Conservation (phyloP, 2,329 filamentous ascomycete species). For the Neocatenulostroma microsporum region DNA sequence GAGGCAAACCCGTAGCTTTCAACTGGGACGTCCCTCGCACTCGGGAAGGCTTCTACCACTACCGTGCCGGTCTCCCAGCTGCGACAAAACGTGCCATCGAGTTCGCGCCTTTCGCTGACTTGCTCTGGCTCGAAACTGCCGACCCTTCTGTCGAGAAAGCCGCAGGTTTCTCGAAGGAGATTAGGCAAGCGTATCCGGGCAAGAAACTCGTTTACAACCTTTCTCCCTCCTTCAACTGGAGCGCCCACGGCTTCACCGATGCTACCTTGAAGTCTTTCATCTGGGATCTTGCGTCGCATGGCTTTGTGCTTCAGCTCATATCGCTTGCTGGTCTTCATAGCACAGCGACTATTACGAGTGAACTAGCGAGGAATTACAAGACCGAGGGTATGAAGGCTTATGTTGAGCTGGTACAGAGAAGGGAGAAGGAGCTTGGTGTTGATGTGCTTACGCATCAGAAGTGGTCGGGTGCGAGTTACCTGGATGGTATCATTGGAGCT, state of each 20-base stretch:
- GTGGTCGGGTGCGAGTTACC: conserved; percentile 66
- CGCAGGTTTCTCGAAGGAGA: conserved; percentile 64
- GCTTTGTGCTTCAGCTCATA: conserved; percentile 60
- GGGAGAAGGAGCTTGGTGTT: conserved; percentile 83
- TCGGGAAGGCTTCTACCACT: conserved; percentile 90
- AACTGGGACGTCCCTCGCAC: conserved; percentile 89
- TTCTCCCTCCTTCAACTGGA: conserved; percentile 97
- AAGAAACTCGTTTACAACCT: conserved; percentile 97
- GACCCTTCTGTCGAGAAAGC: conserved; percentile 77
- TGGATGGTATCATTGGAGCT: conserved; percentile 81
- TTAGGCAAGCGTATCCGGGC: conserved; percentile 59
- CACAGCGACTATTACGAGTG: conserved; percentile 57
- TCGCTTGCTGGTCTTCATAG: conserved; percentile 57
- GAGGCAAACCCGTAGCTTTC: conserved; percentile 62
- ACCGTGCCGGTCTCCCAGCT: conserved; percentile 70
- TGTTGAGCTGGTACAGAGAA: conserved; percentile 81
- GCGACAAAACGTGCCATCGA: conserved; percentile 89
- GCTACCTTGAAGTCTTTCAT: conserved; percentile 81
- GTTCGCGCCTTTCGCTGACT: conserved; percentile 86
- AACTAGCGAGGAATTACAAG: conserved; percentile 79
- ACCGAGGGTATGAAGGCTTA: conserved; percentile 94
- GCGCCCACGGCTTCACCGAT: conserved; percentile 83
- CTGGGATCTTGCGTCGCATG: conserved; percentile 89
- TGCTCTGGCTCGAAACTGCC: conserved; percentile 95
- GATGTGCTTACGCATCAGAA: conserved; percentile 96